Percentiles rank a stretch among this genome's conserved stretches.
These are phyloP conservation scores for Coelastrella sp. DNA, from an alignment of 139 green algal species.

Conservation along the genomic window DNA sequence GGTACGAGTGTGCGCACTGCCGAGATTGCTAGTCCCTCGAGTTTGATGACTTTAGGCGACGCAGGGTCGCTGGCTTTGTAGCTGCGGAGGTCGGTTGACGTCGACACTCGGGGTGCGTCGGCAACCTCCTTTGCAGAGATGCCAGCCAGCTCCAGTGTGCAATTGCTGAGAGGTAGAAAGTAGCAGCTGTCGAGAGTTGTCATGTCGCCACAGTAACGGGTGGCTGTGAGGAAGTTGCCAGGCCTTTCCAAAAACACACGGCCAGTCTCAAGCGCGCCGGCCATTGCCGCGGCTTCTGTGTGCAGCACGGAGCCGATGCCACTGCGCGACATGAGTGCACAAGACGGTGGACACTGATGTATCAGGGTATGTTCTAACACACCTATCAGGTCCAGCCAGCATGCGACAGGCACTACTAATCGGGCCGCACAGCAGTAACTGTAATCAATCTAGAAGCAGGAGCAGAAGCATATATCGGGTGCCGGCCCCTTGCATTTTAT, in stretches of 20 bases:
- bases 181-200: conserved; percentile 44
- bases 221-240: neutral
- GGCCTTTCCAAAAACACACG: conserved; percentile 41
- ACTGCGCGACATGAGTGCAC: neutral
- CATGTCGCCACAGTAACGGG: neutral
- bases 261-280: conserved; percentile 30
- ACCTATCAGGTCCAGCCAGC: no score
- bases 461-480: no score
- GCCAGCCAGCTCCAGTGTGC: conserved; percentile 10
- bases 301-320: neutral
- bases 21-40: neutral
- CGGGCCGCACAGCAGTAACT: no score
- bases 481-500: no score
- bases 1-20: neutral
- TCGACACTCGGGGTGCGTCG: no score
- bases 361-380: no score
- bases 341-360: neutral
- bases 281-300: neutral
- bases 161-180: conserved; percentile 51
- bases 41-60: neutral
- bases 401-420: no score
- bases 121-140: neutral
- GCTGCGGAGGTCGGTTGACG: neutral
- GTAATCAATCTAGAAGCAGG: no score
- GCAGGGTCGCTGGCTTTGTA: neutral